These are phyloP conservation scores for Rubia peregrina DNA, from an alignment of 305 asterid species.

Conservation along the genomic window DNA sequence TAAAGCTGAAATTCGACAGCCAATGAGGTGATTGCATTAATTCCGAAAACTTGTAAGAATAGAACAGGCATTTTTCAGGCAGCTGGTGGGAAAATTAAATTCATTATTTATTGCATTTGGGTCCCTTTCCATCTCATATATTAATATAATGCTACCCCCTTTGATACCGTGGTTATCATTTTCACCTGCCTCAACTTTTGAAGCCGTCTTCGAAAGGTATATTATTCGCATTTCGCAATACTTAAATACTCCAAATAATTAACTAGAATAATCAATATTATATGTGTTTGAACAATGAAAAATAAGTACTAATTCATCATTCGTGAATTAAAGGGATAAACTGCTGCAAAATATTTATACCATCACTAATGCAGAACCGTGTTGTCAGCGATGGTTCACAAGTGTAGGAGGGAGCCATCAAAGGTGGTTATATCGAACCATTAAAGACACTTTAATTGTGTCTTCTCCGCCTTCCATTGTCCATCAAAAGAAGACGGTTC, in stretches of 20 bases:
- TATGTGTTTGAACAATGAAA: no score
- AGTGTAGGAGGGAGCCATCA: no score
- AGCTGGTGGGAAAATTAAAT: slow-evolving; percentile 9
- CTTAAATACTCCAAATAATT: neutral
- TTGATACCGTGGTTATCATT: neutral
- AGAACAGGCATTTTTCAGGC: neutral
- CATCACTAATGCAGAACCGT: no score
- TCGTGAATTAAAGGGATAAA: no score
- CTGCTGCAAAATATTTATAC: no score
- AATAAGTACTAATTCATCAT: no score
- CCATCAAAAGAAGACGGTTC: no score
- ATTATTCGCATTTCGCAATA: no score
- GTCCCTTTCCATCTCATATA: neutral
- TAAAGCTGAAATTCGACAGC: neutral
- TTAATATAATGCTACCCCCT: neutral
- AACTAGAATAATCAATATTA: neutral
- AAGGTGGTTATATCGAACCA: no score
- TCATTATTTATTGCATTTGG: neutral
- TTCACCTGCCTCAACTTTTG: neutral
- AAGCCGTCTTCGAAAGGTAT: neutral
- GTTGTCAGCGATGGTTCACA: no score
- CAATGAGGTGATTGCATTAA: neutral
- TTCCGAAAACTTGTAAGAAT: neutral
- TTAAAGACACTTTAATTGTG: no score
- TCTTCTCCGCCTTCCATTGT: no score